Conservation (phyloP, 495 filamentous ascomycete species). For the Lepidopterella palustris region DNA sequence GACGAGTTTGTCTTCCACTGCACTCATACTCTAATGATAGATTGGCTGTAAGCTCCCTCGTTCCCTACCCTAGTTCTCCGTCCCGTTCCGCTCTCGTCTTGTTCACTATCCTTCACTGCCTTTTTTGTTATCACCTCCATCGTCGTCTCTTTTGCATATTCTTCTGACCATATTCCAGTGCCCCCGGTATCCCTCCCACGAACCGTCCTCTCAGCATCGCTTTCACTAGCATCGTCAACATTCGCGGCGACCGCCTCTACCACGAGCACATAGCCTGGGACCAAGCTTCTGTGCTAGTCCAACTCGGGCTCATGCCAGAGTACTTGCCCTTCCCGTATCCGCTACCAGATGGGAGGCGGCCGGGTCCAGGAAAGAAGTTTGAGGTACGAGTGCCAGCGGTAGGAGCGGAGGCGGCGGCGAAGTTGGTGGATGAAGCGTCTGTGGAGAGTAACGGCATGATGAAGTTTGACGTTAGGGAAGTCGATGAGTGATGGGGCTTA, state of each 20-base stretch:
- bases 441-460: slow-evolving; percentile 24
- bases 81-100: too few species aligned
- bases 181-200: slow-evolving; percentile 34
- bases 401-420: slow-evolving; percentile 29
- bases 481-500: neutral
- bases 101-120: too few species aligned
- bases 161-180: slow-evolving; percentile 13
- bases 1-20: slow-evolving; percentile 36
- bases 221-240: slow-evolving; percentile 29
- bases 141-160: neutral
- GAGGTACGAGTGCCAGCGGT: slow-evolving; percentile 45
- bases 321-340: slow-evolving; percentile 30
- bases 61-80: neutral
- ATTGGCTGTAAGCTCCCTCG: slow-evolving; percentile 30
- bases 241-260: slow-evolving; percentile 33
- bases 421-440: slow-evolving; percentile 27
- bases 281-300: slow-evolving; percentile 30
- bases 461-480: neutral
- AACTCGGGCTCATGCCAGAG: slow-evolving; percentile 34
- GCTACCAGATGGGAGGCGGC: slow-evolving; percentile 26
- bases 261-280: slow-evolving; percentile 39
- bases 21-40: slow-evolving; percentile 30
- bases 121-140: too few species aligned
- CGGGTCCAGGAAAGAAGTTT: slow-evolving; percentile 33
- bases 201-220: slow-evolving; percentile 28